Conservation (phyloP, 169 alveolate species). For the Cryptosporidium viatorum region DNA sequence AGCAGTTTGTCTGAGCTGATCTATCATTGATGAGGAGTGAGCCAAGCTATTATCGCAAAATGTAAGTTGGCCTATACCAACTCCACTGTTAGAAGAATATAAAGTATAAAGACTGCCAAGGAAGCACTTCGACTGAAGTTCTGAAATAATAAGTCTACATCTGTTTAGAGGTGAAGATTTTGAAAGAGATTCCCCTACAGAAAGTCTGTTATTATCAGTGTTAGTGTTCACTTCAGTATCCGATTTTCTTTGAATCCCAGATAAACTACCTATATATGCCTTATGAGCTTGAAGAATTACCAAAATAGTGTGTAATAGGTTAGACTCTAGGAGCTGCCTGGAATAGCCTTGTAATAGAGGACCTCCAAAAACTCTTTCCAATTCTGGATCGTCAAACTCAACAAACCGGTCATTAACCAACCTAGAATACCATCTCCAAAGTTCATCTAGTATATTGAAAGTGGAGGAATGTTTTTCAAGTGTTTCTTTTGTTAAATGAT, state of each 20-base stretch:
- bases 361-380: conserved; percentile 37
- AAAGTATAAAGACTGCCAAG: conserved; percentile 64
- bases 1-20: conserved; percentile 70
- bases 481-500: background rate
- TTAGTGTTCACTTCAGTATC: background rate
- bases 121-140: conserved; percentile 59
- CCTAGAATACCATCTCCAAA: conserved; percentile 62
- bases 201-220: background rate
- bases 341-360: conserved; percentile 46
- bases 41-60: conserved; percentile 48
- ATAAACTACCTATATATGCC: background rate
- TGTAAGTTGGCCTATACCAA: conserved; percentile 2
- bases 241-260: background rate
- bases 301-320: conserved; percentile 33
- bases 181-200: background rate
- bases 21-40: conserved; percentile 36
- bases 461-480: background rate
- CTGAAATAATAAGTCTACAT: conserved; percentile 21
- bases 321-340: conserved; percentile 54
- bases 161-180: conserved; percentile 18
- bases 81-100: conserved; percentile 26
- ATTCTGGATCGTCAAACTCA: conserved; percentile 37
- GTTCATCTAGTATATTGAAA: conserved; percentile 40
- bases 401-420: conserved; percentile 15
- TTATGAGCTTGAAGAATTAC: conserved; percentile 52